Base-by-base conservation (phyloP, 2,329 filamentous ascomycete genomes). In the Microsporum canis region DNA sequence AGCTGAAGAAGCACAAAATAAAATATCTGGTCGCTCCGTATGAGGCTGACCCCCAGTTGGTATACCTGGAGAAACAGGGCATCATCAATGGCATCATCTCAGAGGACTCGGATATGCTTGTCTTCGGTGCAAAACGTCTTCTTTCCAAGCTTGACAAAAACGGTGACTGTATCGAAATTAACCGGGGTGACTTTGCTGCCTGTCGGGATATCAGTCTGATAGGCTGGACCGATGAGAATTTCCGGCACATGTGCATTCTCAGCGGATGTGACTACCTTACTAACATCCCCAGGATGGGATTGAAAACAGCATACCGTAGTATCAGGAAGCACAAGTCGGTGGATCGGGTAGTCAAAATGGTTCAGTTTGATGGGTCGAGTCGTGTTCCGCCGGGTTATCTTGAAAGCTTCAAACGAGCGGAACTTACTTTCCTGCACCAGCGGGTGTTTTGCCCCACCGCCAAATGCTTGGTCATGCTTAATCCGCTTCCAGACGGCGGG, bases 181-280 rank as follows among this genome's bases (percentile, higher is more conserved):
- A 90, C 68, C 87, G 94, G 38, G 84, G 84, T 12, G 89, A 96
- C 70, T 97, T 99, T 70, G 88, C 89, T 59, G 85, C 89, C 34
- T 95, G 90, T 66, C 86, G 88, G 57, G 94, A 96, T 66, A 82
- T 97, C 57, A 95, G 88, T 60, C 77, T 99, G 45, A 87, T 90
- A 3, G 92, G 91, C 5, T 99, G 92, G 92, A 88, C 89, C 1
- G 92, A 97, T 72, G 80, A 81, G 7, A 89, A 96, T 66, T 99
- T 99, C 68, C 84, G 94, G 62, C 86, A 85, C 59, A 99, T 99
- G 94, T 90, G 91, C 45, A 99, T 99, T 66, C 77, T 99, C 63
- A 96, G 91, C 71, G 94, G 94, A 5, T 99, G 94, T 71, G 94
- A 99, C 71, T 99, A 99, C 72, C 81, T 97, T n/a, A 79, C 86